Base-by-base conservation (phyloP, 805 yeast genomes). In the Hanseniaspora thailandica region DNA sequence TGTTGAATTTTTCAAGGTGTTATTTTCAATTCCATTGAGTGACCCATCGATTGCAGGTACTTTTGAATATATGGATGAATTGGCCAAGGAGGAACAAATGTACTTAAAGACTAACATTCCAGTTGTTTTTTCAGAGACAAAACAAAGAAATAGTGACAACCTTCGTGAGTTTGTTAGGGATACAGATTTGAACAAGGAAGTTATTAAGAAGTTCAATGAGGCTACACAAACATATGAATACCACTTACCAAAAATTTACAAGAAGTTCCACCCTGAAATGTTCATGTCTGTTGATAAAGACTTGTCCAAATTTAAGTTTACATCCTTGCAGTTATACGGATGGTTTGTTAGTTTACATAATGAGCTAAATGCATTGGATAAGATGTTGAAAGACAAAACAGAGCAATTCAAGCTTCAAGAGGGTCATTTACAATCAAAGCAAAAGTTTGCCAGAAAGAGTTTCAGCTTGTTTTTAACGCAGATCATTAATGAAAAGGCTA, bases 261-360 rank as follows among this genome's bases (percentile, higher is more conserved):
- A 19, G 7, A 49, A 41, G 17, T 49, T 49, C 15, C 53, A 49
- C 34, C 53, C 46, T 20, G 47, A n/a, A 41, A 23, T 49, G 34
- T 49, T 49, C 34, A 28, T 30, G 35, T 33, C 35, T 17, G 10
- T 49, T 6, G 23, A 49, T 25, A 17, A 25, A 17, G 45, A 49
- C 34, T 19, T 49, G 25, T 33, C 47, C 13, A 49, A 31, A 31
- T 40, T 49, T 3, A 41, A 26, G 15, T 49, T 49, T 35, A 33
- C 53, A 0, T 38, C 47, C 8, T 26, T 49, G 23, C 53, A 49
- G 19, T 23, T 49, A 5, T 49, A 49, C 34, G 53, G 47, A 9
- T 49, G 53, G 53, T 49, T 49, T 34, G 38, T 36, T 9, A 25
- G 9, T 15, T 25, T 49, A 13, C 41, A 49, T 22, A 45, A 49